Percentiles rank a stretch among this genome's conserved stretches.
phyloP scores from a whole-genome alignment of 2,329 filamentous ascomycete species.

The Chalaropsis ovoidea region DNA sequence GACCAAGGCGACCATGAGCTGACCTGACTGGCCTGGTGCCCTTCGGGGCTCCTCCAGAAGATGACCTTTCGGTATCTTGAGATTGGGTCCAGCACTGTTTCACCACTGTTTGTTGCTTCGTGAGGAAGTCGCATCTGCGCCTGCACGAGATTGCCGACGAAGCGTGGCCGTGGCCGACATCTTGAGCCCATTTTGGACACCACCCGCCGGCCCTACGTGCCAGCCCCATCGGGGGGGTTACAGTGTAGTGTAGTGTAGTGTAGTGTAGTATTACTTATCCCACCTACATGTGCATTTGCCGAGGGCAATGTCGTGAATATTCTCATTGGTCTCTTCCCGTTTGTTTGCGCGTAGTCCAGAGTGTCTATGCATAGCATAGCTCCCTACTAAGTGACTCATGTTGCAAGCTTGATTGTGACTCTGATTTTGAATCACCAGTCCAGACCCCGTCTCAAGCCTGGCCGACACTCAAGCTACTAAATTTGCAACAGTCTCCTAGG shows the following conservation, averaged over 20 bases:
- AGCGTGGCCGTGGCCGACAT: not conserved
- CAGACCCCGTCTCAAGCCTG: too few relatives aligned
- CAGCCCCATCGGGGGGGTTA: not conserved
- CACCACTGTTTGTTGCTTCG: not conserved
- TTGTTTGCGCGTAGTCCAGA: too few relatives aligned
- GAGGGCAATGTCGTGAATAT: too few relatives aligned
- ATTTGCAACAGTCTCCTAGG: not conserved
- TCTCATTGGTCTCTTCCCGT: too few relatives aligned
- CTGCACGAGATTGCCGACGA: too few relatives aligned
- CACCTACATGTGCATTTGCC: too few relatives aligned
- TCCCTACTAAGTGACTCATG: not conserved
- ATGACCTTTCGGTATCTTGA: not conserved
- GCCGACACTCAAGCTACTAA: not conserved
- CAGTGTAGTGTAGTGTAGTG: not conserved
- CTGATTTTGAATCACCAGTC: not conserved
- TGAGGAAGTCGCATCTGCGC: too few relatives aligned
- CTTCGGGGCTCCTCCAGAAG: not conserved
- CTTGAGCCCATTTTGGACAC: not conserved
- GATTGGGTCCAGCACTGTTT: not conserved
- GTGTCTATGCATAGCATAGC: too few relatives aligned
- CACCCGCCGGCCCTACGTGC: too few relatives aligned
- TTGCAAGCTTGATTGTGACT: not conserved
- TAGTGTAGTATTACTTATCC: not conserved
- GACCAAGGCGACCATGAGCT: slow-evolving; percentile 14
- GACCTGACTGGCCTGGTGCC: not conserved